These are phyloP conservation scores for Zymoseptoria tritici DNA, from an alignment of 2,329 filamentous ascomycete genomes.

Conservation along the genomic window DNA sequence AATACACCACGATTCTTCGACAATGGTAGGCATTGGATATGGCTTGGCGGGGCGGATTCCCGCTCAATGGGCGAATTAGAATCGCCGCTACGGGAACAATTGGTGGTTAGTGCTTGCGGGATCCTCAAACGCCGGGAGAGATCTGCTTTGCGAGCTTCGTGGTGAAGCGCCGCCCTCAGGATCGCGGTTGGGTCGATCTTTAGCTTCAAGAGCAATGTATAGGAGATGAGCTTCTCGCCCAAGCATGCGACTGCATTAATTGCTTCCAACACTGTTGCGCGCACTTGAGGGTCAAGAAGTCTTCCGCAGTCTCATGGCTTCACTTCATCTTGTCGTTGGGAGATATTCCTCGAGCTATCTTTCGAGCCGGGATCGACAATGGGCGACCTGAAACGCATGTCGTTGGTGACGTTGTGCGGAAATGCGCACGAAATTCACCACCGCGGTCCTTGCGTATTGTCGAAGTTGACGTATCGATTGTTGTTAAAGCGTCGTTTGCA, in stretches of 20 bases:
- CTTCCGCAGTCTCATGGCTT: background rate
- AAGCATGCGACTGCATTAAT: background rate
- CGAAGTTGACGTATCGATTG: background rate
- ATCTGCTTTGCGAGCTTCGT: background rate
- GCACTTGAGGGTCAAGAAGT: no score
- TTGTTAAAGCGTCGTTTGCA: background rate
- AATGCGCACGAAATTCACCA: background rate
- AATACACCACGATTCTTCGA: background rate
- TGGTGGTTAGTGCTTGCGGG: background rate
- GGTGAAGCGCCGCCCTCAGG: background rate
- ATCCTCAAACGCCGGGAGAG: background rate
- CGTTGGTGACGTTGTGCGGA: background rate
- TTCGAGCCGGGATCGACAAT: background rate
- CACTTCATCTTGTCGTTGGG: background rate
- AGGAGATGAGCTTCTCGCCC: background rate
- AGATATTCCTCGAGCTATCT: background rate
- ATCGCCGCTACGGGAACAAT: background rate
- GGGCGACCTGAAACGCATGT: background rate
- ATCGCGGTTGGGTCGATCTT: background rate
- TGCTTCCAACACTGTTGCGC: background rate
- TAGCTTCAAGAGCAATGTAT: background rate
- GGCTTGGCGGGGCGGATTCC: background rate
- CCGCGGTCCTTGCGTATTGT: background rate
- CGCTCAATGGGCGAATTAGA: background rate
- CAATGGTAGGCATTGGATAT: background rate